Percentiles rank a stretch among this genome's conserved stretches.
Conservation (phyloP, 495 filamentous ascomycete genomes). For the Trichodelitschia bisporula region DNA sequence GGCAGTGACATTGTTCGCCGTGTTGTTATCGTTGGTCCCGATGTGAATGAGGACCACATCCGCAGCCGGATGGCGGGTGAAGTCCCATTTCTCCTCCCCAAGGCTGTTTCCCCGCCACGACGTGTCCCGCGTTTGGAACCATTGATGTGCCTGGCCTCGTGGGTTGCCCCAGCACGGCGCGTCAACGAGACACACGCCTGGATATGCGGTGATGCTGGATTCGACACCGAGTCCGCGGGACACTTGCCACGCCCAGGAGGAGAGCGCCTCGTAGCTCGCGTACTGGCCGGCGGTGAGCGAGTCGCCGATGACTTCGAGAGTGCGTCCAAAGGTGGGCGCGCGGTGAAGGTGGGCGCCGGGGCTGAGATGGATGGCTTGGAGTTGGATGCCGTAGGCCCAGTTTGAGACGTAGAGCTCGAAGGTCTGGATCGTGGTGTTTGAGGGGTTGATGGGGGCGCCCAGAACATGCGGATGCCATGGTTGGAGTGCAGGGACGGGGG, state of each 20-base stretch:
- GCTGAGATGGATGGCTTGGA: constrained; percentile 27
- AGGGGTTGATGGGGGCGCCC: constrained; percentile 7
- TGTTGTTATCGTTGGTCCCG: constrained; percentile 41
- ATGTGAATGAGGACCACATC: constrained; percentile 45
- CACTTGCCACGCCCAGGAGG: constrained; percentile 31
- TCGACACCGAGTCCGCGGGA: constrained; percentile 37
- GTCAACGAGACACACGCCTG: constrained; percentile 27
- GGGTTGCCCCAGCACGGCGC: constrained; percentile 32
- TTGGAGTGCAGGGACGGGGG: too few species aligned
- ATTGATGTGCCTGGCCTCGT: constrained; percentile 32
- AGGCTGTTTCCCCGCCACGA: constrained; percentile 23
- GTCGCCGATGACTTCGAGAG: constrained; percentile 44
- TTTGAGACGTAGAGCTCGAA: constrained; percentile 38
- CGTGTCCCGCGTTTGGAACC: constrained; percentile 39
- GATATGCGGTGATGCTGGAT: constrained; percentile 27
- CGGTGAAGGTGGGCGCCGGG: constrained; percentile 23
- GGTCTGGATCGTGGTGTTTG: constrained; percentile 16
- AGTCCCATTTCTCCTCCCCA: constrained; percentile 31
- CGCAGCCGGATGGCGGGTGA: constrained; percentile 29
- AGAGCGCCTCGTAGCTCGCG: constrained; percentile 36
- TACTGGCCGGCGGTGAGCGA: constrained; percentile 33
- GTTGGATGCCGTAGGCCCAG: constrained; percentile 40
- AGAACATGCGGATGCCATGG: too few species aligned
- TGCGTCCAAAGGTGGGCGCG: constrained; percentile 23
- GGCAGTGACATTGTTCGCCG: constrained; percentile 29